Base-by-base conservation (phyloP, 768 basidiomycete genomes). In the Asterophora parasitica region DNA sequence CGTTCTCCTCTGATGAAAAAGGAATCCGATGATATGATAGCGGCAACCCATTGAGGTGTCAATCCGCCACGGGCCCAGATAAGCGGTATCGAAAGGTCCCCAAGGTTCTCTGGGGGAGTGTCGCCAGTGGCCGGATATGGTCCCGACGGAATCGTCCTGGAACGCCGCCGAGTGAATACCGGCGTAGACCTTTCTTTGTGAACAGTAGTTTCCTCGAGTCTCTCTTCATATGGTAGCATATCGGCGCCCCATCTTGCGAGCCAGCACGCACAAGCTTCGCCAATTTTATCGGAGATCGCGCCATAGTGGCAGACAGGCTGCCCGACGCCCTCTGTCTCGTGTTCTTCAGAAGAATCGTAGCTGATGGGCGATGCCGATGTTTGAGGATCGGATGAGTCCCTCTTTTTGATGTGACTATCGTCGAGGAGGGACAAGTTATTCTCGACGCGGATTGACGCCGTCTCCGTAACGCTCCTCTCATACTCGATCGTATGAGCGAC, bases 211-310 rank as follows among this genome's bases (percentile, higher is more conserved):
- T 51, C 54, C 7, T 58, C 59, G 43, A 60, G 48, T 34, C 64
- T 65, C 54, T 82, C 76, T 58, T 91, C 88, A 27, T 77, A 73
- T 7, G 60, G 58, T n/a, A 95, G 73, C 52, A 95, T 74, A 60
- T 96, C 92, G 10, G 67, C 61, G 0, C 83, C 89, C 93, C 93
- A 97, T 36, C 89, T 74, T 1, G 83, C 76, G 13, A 96, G 71
- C 92, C 92, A 97, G 63, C 87, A 90, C 2, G 79, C 78, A 55
- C 85, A 85, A 0, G 90, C 85, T 65, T 95, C 92, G 10, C 93
- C 93, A 47, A 96, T 89, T 69, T 91, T 94, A 65, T 92, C 82
- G 0, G 88, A 88, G 8, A 92, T 74, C n/a, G 80, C 75, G n/a
- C 92, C 93, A 58, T 96, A 95, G 59, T 82, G 76, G 56, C 82